Percentiles rank a stretch among this genome's conserved stretches.
phyloP scores from a whole-genome alignment of 2,329 filamentous ascomycete species.

The Ophiostoma himal-ulmi region DNA sequence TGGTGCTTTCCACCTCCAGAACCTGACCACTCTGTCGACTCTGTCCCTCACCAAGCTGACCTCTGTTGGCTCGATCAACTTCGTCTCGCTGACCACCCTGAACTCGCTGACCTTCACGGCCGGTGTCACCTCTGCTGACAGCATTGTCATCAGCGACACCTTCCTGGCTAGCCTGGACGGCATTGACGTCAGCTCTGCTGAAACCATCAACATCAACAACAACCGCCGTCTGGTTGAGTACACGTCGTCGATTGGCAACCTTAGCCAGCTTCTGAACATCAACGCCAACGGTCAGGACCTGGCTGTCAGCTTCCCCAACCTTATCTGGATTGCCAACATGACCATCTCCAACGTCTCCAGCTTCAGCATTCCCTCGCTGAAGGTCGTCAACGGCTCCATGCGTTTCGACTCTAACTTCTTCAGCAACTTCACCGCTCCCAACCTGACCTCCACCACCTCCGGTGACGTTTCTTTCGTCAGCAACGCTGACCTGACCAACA shows the following conservation, averaged over 20 bases:
- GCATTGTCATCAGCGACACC: slow-evolving; percentile 78
- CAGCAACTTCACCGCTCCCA: slow-evolving; percentile 54
- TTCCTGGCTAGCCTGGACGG: slow-evolving; percentile 71
- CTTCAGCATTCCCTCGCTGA: slow-evolving; percentile 67
- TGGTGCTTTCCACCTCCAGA: slow-evolving; percentile 63
- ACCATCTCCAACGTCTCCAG: slow-evolving; percentile 74
- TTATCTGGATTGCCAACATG: slow-evolving; percentile 72
- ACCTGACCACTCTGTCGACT: slow-evolving; percentile 61
- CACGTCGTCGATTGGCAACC: slow-evolving; percentile 70
- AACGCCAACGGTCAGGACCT: slow-evolving; percentile 73
- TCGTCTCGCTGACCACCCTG: slow-evolving; percentile 62
- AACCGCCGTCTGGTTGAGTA: slow-evolving; percentile 74
- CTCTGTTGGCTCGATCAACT: slow-evolving; percentile 61
- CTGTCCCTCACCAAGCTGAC: slow-evolving; percentile 62
- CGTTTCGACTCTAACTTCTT: slow-evolving; percentile 80
- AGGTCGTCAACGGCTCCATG: slow-evolving; percentile 68
- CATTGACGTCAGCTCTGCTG: slow-evolving; percentile 70
- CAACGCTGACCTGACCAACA: slow-evolving; percentile 61
- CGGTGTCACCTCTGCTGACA: slow-evolving; percentile 59
- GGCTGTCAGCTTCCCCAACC: slow-evolving; percentile 66
- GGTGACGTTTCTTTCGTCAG: slow-evolving; percentile 57
- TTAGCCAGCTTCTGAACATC: slow-evolving; percentile 65
- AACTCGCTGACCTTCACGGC: slow-evolving; percentile 42
- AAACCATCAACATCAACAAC: slow-evolving; percentile 78
- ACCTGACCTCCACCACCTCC: slow-evolving; percentile 61